Conservation (phyloP, 768 basidiomycete species). For the Boletus rubroflammeus region DNA sequence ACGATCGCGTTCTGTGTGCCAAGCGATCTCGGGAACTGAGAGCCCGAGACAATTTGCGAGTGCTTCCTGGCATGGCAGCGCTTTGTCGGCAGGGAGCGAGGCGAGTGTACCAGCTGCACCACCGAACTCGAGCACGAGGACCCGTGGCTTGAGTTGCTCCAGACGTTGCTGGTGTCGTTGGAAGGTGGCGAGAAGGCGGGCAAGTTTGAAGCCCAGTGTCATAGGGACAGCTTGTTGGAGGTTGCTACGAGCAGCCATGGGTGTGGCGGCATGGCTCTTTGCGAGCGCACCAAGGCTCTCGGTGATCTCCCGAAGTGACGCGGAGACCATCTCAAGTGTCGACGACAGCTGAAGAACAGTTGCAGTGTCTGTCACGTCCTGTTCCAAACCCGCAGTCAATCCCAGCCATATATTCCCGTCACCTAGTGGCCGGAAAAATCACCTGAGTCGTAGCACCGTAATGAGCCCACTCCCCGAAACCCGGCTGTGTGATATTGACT, state of each 20-base stretch:
- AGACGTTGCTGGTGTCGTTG: conserved; percentile 38
- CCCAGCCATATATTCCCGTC: background rate
- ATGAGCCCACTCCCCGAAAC: conserved; percentile 46
- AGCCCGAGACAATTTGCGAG: conserved; percentile 21
- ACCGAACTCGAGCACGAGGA: conserved; percentile 42
- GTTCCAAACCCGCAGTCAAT: background rate
- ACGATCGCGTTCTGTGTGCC: conserved; percentile 44
- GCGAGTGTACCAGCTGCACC: conserved; percentile 47
- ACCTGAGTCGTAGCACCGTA: conserved; percentile 51
- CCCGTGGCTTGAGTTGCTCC: conserved; percentile 34
- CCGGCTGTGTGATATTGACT: conserved; percentile 32
- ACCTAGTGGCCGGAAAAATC: background rate
- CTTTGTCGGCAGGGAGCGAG: conserved; percentile 38
- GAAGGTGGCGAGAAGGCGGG: conserved; percentile 42
- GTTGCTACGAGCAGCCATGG: conserved; percentile 46
- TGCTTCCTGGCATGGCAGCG: conserved; percentile 23
- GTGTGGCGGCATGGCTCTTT: conserved; percentile 34
- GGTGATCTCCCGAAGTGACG: conserved; percentile 30
- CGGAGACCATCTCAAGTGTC: conserved; percentile 35
- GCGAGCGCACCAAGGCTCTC: conserved; percentile 29
- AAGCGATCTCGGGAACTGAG: conserved; percentile 26
- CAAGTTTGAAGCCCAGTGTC: conserved; percentile 45
- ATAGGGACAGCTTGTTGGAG: conserved; percentile 49
- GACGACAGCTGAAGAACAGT: conserved; percentile 41
- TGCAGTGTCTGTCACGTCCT: conserved; percentile 50